Base-by-base conservation (phyloP, 805 yeast species). In the Hanseniaspora vineae region DNA sequence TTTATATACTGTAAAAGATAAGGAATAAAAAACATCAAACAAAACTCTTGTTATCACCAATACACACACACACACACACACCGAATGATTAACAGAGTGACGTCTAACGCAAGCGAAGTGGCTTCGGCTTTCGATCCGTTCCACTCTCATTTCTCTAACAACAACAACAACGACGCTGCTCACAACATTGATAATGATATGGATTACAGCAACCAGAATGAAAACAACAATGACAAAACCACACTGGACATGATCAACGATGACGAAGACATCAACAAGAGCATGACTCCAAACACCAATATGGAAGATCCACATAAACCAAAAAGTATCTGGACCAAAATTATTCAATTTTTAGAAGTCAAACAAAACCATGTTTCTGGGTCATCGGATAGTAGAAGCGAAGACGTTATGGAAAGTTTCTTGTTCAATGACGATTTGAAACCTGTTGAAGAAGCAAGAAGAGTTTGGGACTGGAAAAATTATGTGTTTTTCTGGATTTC, bases 381-480 rank as follows among this genome's bases (percentile, higher is more conserved):
- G 10, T 3, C 43, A 14, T 13, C 31, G 3, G n/a, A 18, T 40
- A 5, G 3, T 11, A 40, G 17, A 23, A 23, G 15, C 18, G 43
- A 40, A 40, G 20, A 23, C 12, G 13, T 40, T 40, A 15, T 40
- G 31, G 84, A 82, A 57, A 65, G 77, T 55, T 87, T 82, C 57
- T 69, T 87, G n/a, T 76, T 73, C 58, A 87, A 86, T 62, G 72
- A 73, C 52, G 97, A 88, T 66, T 70, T 88, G 56, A 75, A 77
- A 52, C 96, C 96, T 0, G 88, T 86, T 5, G 90, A 84, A 58
- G 70, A 65, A 10, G 74, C 65, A 3, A 77, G 95, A 58, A 72
- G 96, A 59, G 73, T 75, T 15, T 88, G 96, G 96, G 66, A 74
- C 23, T 84, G 95, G 95, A 79, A 69, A 63, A 84, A 87, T 60